phyloP scores from a whole-genome alignment of 768 basidiomycete genomes.

The Mycena filopes region DNA sequence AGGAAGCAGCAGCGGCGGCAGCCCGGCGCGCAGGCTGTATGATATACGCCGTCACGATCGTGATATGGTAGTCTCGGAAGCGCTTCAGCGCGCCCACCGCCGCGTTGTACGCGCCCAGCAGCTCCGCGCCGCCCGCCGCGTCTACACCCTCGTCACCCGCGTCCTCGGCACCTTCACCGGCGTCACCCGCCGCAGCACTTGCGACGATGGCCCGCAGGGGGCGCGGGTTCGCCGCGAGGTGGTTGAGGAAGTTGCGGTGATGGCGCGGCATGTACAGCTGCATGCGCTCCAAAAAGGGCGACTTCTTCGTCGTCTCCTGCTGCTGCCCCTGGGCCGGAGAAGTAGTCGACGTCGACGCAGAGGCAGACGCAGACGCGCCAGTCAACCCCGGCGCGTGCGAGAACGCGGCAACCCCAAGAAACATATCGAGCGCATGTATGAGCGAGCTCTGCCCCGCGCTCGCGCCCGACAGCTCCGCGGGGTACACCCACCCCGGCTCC shows the following conservation, averaged over 20 bases:
- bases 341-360: too few relatives aligned
- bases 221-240: conserved; percentile 69
- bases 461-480: conserved; percentile 75
- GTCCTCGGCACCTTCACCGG: conserved; percentile 35
- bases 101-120: conserved; percentile 69
- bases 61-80: conserved; percentile 82
- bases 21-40: conserved; percentile 69
- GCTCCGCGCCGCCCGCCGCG: conserved; percentile 39
- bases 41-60: conserved; percentile 80
- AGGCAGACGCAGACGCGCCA: conserved; percentile 31
- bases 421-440: conserved; percentile 78
- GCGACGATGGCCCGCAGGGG: conserved; percentile 69
- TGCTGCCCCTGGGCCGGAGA: too few relatives aligned
- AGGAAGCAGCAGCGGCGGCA: too few relatives aligned
- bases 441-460: conserved; percentile 87
- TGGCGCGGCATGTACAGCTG: conserved; percentile 85
- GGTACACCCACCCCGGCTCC: conserved; percentile 53
- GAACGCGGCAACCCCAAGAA: conserved; percentile 73
- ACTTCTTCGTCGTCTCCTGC: conserved; percentile 33
- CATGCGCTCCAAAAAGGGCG: conserved; percentile 76
- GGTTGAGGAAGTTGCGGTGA: conserved; percentile 80
- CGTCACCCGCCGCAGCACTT: too few relatives aligned
- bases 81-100: conserved; percentile 73
- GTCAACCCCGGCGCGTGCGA: conserved; percentile 42
- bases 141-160: conserved; percentile 18